Evolutionary conservation across 2,329 filamentous ascomycete species (phyloP), one percentile per base, ranked within the genome.

Genomic region (Blastomyces emzantsi): DNA sequence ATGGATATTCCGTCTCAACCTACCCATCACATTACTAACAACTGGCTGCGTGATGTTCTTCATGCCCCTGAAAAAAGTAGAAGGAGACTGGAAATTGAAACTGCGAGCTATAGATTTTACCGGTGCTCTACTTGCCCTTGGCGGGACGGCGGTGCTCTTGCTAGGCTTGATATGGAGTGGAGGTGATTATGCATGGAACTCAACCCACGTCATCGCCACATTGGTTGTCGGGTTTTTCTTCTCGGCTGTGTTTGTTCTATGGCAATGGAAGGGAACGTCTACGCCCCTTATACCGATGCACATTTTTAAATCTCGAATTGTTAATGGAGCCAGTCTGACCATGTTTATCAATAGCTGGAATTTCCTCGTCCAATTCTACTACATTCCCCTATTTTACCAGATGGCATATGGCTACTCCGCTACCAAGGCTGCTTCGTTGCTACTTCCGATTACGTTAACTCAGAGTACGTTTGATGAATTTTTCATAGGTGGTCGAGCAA

Each of bases 301-400:
- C 66, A 82, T 86, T 19, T 84, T 85, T 76, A 79, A 79, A 66
- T 78, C 76, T 0, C 74, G 73, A 19, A 82, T 84, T 39, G 81
- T 84, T 39, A 82, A 82, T 45, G 82, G 83, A 1, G 81, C 82
- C 0, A 83, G 80, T 64, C 66, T 85, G 22, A 83, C 81, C 19
- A 83, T 83, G 80, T 81, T 82, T 45, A 79, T 85, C 69, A 84
- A 84, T 60, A 82, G 83, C 3, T 85, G 83, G 82, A 84, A 84
- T 66, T 84, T 84, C 63, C 74, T 84, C 30, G 79, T 83, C n/a
- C 82, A 85, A 65, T 71, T 86, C 1, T 87, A 86, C 71, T 87
- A 83, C 67, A 75, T 87, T 2, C 85, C 85, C 0, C 77, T 86
- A 0, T 87, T 85, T 69, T 83, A 83, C 55, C 84, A 87, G 69